Base-by-base conservation (phyloP, 2,329 filamentous ascomycete genomes). In the Lachnum nothofagi region DNA sequence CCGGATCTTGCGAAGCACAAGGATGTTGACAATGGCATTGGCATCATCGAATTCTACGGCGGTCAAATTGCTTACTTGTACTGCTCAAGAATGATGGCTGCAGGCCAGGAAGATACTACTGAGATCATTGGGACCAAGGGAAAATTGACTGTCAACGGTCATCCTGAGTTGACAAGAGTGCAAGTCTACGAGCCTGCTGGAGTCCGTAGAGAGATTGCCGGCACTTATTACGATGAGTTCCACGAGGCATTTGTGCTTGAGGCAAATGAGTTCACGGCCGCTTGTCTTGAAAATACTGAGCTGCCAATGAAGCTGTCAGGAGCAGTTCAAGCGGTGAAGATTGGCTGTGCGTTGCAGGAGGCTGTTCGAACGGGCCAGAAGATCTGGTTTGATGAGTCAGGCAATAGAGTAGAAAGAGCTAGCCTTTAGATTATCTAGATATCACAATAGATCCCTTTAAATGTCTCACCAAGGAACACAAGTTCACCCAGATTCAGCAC, bases 111-210 rank as follows among this genome's bases (percentile, higher is more conserved):
- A 53, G 83, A 86, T 62, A 77, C 74, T 50, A 83, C 82, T 0
- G 81, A 85, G 66, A 76, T 86, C 53, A 81, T 85, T 46, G 83
- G 82, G 10, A 86, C 82, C 1, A 72, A 76, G 56, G 81, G 82
- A 34, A 85, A 85, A 63, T 60, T 86, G 5, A 68, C 72, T 1
- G 71, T 86, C 52, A 85, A 85, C 59, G 72, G 70, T 5, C 75
- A 82, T 55, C 82, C 82, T 4, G 67, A 69, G 40, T 67, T 65
- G 2, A 77, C 77, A 49, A 68, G 82, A 19, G 74, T 84, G 20
- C 74, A 79, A 50, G 69, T 78, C 39, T 75, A 79, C 61, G 70
- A 80, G 57, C 43, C 71, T 0, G 68, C 38, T 1, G 79, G 80
- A 3, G 72, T 85, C 20, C 69, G 75, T 10, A 71, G 77, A 29